These are phyloP conservation scores for Xylaria multiplex DNA, from an alignment of 2,329 filamentous ascomycete species.

Conservation along the genomic window DNA sequence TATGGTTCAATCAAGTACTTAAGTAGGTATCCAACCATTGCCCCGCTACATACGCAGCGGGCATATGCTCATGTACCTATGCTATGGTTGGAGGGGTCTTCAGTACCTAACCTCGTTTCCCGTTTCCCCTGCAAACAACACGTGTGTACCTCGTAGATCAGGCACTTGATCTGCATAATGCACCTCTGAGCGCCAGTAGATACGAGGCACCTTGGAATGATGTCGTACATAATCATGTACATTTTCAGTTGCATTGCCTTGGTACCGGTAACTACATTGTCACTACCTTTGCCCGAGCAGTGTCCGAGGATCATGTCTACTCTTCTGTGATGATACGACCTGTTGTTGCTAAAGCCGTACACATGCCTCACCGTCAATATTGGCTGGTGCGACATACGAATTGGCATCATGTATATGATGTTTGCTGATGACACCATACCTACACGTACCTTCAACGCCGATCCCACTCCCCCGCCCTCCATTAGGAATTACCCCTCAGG, in stretches of 20 bases:
- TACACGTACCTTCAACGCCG: constrained; percentile 4
- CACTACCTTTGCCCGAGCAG: too few relatives aligned
- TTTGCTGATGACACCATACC: constrained; percentile 23
- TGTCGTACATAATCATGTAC: constrained; percentile 13
- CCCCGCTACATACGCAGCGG: too few relatives aligned
- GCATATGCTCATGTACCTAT: background rate
- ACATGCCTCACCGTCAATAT: background rate
- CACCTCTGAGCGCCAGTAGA: background rate
- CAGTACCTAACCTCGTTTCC: background rate
- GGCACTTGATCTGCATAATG: constrained; percentile 6
- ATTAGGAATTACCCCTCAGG: constrained; percentile 9
- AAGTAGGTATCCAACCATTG: background rate
- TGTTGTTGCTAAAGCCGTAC: background rate
- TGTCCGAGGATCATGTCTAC: background rate
- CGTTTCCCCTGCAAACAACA: constrained; percentile 4
- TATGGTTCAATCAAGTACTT: background rate
- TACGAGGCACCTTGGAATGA: background rate
- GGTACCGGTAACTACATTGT: background rate
- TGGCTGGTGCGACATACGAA: background rate
- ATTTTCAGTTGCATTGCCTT: background rate
- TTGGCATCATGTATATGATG: constrained; percentile 17
- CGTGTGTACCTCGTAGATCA: constrained; percentile 16
- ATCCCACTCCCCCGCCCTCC: constrained; percentile 14
- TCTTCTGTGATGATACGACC: background rate
- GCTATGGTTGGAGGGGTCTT: background rate